phyloP scores from a whole-genome alignment of 306 rosid species.

The Luffa acutangula region DNA sequence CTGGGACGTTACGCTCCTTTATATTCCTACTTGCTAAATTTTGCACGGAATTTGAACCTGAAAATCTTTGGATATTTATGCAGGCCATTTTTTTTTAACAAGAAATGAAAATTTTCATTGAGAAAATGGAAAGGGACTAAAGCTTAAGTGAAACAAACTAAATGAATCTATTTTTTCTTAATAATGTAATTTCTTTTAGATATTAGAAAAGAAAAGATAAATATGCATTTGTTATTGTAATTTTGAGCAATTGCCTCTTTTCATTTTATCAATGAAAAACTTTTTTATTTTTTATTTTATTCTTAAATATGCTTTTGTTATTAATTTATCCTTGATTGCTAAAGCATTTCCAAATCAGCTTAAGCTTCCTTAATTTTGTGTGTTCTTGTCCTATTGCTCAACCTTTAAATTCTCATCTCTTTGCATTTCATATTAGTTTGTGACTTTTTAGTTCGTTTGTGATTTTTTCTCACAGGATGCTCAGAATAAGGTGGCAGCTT shows the following conservation, averaged over 20 bases:
- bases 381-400: neutral
- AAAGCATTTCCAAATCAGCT: neutral
- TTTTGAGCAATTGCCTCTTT: too few relatives aligned
- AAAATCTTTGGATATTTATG: neutral
- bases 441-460: neutral
- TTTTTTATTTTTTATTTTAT: too few relatives aligned
- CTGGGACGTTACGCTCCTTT: neutral
- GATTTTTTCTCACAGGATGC: slow-evolving; percentile 51
- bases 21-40: neutral
- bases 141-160: too few relatives aligned
- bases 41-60: neutral
- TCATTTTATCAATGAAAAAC: too few relatives aligned
- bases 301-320: too few relatives aligned
- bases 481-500: slow-evolving; percentile 90
- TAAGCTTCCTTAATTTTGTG: neutral
- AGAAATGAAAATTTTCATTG: too few relatives aligned
- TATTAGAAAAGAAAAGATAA: neutral
- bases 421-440: neutral
- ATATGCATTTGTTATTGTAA: neutral
- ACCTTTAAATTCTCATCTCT: neutral
- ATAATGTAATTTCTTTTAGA: neutral
- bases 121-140: too few relatives aligned
- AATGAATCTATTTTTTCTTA: neutral
- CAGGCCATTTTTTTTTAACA: neutral
- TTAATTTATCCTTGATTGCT: neutral